Base-by-base conservation (phyloP, 2,329 filamentous ascomycete species). In the Mycogone perniciosa region DNA sequence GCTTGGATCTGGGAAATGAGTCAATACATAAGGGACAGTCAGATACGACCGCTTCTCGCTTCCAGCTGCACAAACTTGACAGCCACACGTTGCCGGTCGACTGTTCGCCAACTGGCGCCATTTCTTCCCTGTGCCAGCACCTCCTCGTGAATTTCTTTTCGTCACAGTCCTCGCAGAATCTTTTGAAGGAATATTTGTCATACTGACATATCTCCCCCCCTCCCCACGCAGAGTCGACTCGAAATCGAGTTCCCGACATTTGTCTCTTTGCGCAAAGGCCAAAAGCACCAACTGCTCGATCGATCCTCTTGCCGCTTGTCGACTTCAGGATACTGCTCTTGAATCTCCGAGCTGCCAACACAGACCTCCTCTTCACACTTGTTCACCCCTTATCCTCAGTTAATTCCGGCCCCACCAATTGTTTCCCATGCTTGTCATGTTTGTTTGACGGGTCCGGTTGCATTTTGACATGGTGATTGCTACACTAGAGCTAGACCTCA, bases 401-500 rank as follows among this genome's bases (percentile, higher is more conserved):
- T 5, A 1, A 5, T 34, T 9, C 29, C n/a, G 20, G 13, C 29
- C 11, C 30, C 8, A 40, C 13, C 30, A 11, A 34, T n/a, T 11
- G 11, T 39, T 31, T 9, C 6, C 35, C 11, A 27, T 3, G 30
- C 37, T 5, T 6, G 6, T 11, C 42, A 40, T 31, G 20, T 30
- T 43, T 40, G 27, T 20, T 7, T 44, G 7, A 31, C 50, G 40
- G 44, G 1, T 29, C 20, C 13, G 29, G 31, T n/a, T 29, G 3
- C 38, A 4, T 6, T 38, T 46, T 57, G 56, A 50, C 43, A 58
- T 60, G 54, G 48, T 57, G 44, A 45, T 51, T 51, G 51, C 7
- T n/a, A n/a, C 49, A 42, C 29, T 2, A 8, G 26, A 30, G 5
- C 13, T 51, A 7, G 46, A n/a, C 29, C 30, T 46, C 44, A 45